Percentiles rank a stretch among this genome's conserved stretches.
These are phyloP conservation scores for Exophiala oligosperma DNA, from an alignment of 2,329 filamentous ascomycete species.

Conservation along the genomic window DNA sequence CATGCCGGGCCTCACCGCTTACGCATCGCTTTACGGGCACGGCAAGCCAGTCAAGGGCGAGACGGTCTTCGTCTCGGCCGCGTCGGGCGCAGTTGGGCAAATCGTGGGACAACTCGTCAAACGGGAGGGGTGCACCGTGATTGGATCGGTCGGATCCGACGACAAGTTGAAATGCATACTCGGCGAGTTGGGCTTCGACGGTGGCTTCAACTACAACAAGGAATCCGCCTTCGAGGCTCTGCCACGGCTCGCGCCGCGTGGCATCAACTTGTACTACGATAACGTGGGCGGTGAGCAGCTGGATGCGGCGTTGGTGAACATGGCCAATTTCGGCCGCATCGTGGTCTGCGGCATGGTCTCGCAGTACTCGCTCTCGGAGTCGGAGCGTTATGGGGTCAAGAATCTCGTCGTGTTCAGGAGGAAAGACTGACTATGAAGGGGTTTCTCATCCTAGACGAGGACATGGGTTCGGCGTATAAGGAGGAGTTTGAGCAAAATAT, in stretches of 20 bases:
- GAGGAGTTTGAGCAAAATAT: constrained; percentile 75
- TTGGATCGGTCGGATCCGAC: constrained; percentile 81
- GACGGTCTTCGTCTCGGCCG: constrained; percentile 79
- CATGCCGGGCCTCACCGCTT: constrained; percentile 75
- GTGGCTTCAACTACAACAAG: constrained; percentile 84
- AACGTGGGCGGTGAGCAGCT: constrained; percentile 68
- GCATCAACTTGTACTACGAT: constrained; percentile 81
- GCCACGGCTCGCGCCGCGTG: constrained; percentile 68
- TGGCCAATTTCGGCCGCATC: constrained; percentile 68
- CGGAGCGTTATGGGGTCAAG: constrained; percentile 64
- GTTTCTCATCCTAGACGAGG: constrained; percentile 70
- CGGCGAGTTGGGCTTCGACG: constrained; percentile 68
- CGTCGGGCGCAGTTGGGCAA: constrained; percentile 78
- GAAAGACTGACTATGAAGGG: constrained; percentile 61
- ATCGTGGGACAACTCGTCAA: constrained; percentile 84
- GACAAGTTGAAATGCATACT: constrained; percentile 75
- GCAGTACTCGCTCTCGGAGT: constrained; percentile 65
- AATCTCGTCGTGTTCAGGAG: constrained; percentile 67
- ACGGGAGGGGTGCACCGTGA: constrained; percentile 66
- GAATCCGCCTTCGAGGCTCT: constrained; percentile 69
- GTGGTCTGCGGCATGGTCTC: constrained; percentile 62
- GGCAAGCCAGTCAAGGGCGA: constrained; percentile 73
- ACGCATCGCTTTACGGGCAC: constrained; percentile 71
- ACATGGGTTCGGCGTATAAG: constrained; percentile 65
- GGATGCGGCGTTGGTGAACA: constrained; percentile 58